Conservation (phyloP, 176 grass and related monocot species). For the Sorghum bicolor region DNA sequence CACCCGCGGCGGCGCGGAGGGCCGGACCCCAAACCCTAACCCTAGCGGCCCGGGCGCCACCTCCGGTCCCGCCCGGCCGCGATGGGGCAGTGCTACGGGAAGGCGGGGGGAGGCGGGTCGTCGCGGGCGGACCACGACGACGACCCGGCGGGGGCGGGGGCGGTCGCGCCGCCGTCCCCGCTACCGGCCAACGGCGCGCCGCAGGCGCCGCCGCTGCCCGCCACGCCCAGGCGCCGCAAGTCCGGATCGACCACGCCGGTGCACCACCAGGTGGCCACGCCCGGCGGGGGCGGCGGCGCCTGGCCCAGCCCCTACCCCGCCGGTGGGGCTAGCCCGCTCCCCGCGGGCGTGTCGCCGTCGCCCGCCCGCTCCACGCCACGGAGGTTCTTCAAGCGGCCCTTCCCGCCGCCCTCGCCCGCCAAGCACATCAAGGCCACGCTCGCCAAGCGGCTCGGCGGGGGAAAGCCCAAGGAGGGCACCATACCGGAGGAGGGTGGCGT, state of each 20-base stretch:
- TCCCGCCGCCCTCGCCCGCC: constrained; percentile 93
- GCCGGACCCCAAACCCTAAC: constrained; percentile 42
- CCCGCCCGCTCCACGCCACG: constrained; percentile 80
- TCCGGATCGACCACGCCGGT: constrained; percentile 47
- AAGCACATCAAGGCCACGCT: constrained; percentile 92
- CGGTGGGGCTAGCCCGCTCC: constrained; percentile 56
- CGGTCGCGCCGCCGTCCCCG: constrained; percentile 14
- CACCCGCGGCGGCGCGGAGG: constrained; percentile 8
- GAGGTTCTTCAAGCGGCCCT: constrained; percentile 87
- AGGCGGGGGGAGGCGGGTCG: constrained; percentile 41
- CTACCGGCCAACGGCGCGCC: constrained; percentile 37
- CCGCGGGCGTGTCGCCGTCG: constrained; percentile 75
- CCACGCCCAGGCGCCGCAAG: constrained; percentile 37
- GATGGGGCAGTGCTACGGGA: constrained; percentile 96
- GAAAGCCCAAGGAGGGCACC: constrained; percentile 64
- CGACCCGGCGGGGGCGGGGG: not conserved
- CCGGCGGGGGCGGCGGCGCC: constrained; percentile 16
- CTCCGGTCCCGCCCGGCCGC: not conserved
- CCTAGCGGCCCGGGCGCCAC: not conserved
- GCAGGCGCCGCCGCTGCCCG: not conserved
- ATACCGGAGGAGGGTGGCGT: constrained; percentile 74
- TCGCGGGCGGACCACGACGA: constrained; percentile 22
- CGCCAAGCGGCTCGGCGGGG: constrained; percentile 63
- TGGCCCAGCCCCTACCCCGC: constrained; percentile 82
- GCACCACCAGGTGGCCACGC: not conserved